Percentiles rank a stretch among this genome's conserved stretches.
These are phyloP conservation scores for Oryza longistaminata DNA, from an alignment of 176 grass and related monocot species.

Conservation along the genomic window DNA sequence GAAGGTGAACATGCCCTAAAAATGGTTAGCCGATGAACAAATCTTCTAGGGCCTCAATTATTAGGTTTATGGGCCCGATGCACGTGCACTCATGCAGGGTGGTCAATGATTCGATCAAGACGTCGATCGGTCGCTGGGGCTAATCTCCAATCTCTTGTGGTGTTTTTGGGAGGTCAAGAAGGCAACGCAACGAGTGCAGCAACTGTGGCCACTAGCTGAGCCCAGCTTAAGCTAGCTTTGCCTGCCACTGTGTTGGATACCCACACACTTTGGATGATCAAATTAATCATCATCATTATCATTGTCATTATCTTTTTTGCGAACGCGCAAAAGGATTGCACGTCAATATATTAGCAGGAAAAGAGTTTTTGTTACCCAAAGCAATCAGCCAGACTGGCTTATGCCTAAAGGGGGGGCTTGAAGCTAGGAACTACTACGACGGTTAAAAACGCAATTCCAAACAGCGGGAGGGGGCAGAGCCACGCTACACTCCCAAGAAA, in stretches of 20 bases:
- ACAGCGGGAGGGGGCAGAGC: too few species aligned
- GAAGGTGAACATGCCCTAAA: too few species aligned
- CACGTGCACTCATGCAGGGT: background rate
- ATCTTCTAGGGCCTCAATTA: background rate
- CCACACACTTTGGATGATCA: background rate
- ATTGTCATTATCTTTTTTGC: background rate
- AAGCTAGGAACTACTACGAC: too few species aligned
- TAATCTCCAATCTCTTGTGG: background rate
- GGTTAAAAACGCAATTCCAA: too few species aligned
- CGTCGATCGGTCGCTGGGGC: background rate
- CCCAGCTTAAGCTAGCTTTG: background rate
- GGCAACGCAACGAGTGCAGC: conserved; percentile 6
- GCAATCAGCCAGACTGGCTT: too few species aligned
- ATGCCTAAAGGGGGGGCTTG: too few species aligned
- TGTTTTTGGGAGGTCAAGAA: background rate
- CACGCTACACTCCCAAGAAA: too few species aligned
- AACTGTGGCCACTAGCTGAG: conserved; percentile 22
- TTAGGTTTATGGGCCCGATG: background rate
- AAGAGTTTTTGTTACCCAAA: too few species aligned
- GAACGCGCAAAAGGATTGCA: too few species aligned
- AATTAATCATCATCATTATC: background rate
- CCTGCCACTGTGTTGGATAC: background rate
- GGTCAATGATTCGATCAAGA: conserved; percentile 34
- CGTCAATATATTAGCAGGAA: too few species aligned
- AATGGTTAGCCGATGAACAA: background rate